Base-by-base conservation (phyloP, 164 flowering plant genomes). In the Brasenia schreberi region DNA sequence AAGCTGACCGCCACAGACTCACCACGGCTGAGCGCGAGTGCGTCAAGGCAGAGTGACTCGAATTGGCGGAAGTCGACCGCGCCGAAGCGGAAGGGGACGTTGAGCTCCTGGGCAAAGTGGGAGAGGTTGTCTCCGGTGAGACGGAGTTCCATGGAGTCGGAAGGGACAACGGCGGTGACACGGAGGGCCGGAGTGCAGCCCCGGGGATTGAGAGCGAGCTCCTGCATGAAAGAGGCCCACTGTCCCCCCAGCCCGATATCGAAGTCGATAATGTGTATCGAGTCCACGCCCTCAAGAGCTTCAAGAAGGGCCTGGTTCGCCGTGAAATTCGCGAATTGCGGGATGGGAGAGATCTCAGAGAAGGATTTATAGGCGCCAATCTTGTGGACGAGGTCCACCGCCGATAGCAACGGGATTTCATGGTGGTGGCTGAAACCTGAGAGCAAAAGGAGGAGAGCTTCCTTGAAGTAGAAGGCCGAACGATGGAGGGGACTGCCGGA, bases 241-340 rank as follows among this genome's bases (percentile, higher is more conserved):
- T 88, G 90, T 5, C 87, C 86, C 4, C 98, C 98, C n/a, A 93
- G 65, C 0, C 92, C 93, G 73, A 92, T 84, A 18, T 92, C 96
- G 73, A 92, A 90, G 67, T 92, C 98, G 56, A 92, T 70, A 64
- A 87, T 71, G 70, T 90, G 96, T 66, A 90, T 59, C 73, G 77
- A 69, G 53, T 66, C 45, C 42, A 81, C 69, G 23, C 84, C 87
- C 16, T 80, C 82, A 0, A 86, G 66, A 7, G 93, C 80, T 23
- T 90, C 98, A n/a, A 92, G 90, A 59, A 92, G 74, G 5, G 92
- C 88, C 70, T 92, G 98, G 59, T 83, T 90, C 12, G 87, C 78
- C n/a, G 96, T 87, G 85, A 92, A 90, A 71, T 85, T 83, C 27
- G 92, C 76, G 81, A 92, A 92, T 82, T 84, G 77, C 7, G 92